Conservation (phyloP, 192 early-diverging fungal species). For the Bifiguratus adelaidae region DNA sequence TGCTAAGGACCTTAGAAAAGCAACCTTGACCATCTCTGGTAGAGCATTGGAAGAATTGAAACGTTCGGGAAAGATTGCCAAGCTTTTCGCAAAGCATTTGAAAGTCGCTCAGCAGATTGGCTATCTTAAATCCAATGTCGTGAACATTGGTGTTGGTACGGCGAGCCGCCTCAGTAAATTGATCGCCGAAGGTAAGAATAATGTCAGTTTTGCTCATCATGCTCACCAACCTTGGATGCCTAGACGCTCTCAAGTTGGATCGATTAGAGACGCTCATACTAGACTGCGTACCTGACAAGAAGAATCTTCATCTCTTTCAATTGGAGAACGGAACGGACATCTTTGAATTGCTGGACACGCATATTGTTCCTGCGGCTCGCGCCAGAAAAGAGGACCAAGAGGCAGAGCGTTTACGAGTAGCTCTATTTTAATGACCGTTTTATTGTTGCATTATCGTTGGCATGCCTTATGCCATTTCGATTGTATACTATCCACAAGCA, state of each 20-base stretch:
- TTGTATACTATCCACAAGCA: too few relatives aligned
- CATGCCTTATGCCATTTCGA: too few relatives aligned
- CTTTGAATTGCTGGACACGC: conserved; percentile 27
- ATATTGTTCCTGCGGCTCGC: conserved; percentile 7
- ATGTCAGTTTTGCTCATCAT: neutral
- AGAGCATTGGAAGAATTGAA: conserved; percentile 34
- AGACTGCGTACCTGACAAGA: conserved; percentile 45
- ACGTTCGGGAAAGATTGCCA: conserved; percentile 46
- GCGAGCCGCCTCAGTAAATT: conserved; percentile 53
- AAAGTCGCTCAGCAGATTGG: conserved; percentile 61
- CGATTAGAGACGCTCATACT: conserved; percentile 47
- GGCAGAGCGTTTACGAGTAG: too few relatives aligned
- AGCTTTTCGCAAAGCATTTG: conserved; percentile 72
- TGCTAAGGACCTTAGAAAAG: neutral
- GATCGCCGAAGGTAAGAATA: conserved; percentile 32
- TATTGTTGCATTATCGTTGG: too few relatives aligned
- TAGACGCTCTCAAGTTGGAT: conserved; percentile 40
- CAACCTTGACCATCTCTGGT: neutral
- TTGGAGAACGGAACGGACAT: conserved; percentile 48
- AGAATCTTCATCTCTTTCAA: conserved; percentile 47
- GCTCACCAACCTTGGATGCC: neutral
- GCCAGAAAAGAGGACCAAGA: too few relatives aligned
- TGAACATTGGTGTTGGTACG: conserved; percentile 62
- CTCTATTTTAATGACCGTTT: too few relatives aligned
- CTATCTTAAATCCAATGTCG: conserved; percentile 28